Evolutionary conservation across 1,284 basidiomycete species (phyloP), one percentile per base, ranked within the genome.

Genomic region (Marasmius tenuissimus): DNA sequence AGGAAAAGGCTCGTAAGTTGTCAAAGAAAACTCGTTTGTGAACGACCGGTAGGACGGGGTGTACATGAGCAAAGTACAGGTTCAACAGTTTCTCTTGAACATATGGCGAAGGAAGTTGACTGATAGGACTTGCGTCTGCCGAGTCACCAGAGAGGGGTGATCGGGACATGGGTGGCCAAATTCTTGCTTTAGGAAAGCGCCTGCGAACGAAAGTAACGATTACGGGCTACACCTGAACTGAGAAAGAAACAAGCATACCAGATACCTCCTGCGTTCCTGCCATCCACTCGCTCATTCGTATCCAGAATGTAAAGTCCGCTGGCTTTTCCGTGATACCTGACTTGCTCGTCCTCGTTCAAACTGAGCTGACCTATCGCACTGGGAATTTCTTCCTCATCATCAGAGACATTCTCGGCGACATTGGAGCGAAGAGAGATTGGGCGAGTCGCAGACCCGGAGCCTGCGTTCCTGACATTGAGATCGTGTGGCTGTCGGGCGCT

Each of bases 321-420:
- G 6, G 85, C 88, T 71, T 92, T 91, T 39, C 90, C 89, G 68
- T 93, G 90, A 72, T 87, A 92, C 33, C 91, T 78, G 16, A 94
- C 86, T 71, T 94, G 87, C 65, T 82, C 82, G 61, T 94, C 89
- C 76, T 95, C 93, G 68, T 94, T 93, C 67, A 95, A 70, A 64
- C 89, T 92, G 62, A 95, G 77, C 73, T 94, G 92, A 3, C 93
- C 93, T 5, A 94, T 81, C 39, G 91, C 91, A 65, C 88, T 85
- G 18, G 84, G 81, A 12, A 94, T 75, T 40, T 82, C 81, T 22
- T 82, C 82, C 37, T 84, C 82, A 57, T 78, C 82, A 10, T 76
- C 39, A 53, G 49, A 59, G 34, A 9, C 20, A 54, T 60, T 47
- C 20, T 38, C 59, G 22, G 58, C 56, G 10, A 51, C 54, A 27